Evolutionary conservation across 2,329 filamentous ascomycete species (phyloP).

Genomic region (Stachybotrys chlorohalonatus): DNA sequence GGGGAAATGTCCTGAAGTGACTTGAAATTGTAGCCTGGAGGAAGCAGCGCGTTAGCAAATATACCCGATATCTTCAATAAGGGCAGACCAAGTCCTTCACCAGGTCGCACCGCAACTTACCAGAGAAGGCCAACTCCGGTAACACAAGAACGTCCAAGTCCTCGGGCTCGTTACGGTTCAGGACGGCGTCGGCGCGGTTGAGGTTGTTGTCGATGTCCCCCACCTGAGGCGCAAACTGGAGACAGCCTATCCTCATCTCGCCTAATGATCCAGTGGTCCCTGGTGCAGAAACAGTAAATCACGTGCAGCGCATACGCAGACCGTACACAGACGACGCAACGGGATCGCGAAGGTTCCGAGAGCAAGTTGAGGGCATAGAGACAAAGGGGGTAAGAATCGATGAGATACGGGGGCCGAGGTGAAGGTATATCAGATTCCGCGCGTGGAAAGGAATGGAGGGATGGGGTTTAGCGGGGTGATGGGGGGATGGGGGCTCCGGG

Average conservation of each 20-base stretch:
- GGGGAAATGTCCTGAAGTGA: constrained; percentile 59
- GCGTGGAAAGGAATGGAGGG: too few species aligned
- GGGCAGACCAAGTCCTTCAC: too few species aligned
- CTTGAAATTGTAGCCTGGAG: constrained; percentile 66
- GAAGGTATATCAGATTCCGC: too few species aligned
- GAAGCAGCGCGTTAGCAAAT: constrained; percentile 2
- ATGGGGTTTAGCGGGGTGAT: too few species aligned
- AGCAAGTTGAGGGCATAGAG: too few species aligned
- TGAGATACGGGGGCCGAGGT: too few species aligned
- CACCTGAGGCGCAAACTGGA: constrained; percentile 65
- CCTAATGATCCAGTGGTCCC: constrained; percentile 4
- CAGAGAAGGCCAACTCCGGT: constrained; percentile 68
- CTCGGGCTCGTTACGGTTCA: constrained; percentile 22
- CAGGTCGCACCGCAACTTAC: constrained; percentile 28
- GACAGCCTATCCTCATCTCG: constrained; percentile 57
- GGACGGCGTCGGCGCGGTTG: constrained; percentile 46
- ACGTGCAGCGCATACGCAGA: too few species aligned
- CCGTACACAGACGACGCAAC: too few species aligned
- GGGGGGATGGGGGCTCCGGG: too few species aligned
- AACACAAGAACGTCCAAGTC: constrained; percentile 64
- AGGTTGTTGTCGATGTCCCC: constrained; percentile 65
- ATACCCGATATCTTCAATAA: not conserved
- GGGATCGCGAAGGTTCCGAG: too few species aligned
- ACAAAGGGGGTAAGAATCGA: too few species aligned
- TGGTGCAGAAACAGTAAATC: too few species aligned